phyloP scores from a whole-genome alignment of 2,329 filamentous ascomycete genomes.

The Fusarium incarnatum region DNA sequence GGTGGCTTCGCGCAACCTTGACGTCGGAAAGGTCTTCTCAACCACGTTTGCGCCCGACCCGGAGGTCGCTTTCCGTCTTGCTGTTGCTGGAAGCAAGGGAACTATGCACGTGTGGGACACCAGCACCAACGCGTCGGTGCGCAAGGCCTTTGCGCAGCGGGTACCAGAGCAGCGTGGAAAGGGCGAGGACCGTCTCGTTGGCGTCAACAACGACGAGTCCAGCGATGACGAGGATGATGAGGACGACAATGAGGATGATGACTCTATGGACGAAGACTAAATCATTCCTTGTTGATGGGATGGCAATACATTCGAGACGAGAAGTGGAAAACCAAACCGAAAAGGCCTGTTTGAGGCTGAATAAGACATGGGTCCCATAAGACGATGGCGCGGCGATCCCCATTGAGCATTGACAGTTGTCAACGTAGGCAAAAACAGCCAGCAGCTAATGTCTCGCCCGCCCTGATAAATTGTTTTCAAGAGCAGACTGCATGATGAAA shows the following conservation, averaged over 20 bases:
- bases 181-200: conserved; percentile 81
- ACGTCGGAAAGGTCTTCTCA: conserved; percentile 94
- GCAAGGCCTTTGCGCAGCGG: conserved; percentile 82
- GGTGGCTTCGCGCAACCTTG: conserved; percentile 90
- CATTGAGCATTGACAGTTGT: conserved; percentile 22
- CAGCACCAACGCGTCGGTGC: conserved; percentile 87
- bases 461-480: conserved; percentile 1
- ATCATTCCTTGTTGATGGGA: conserved; percentile 12
- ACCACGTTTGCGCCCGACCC: conserved; percentile 89
- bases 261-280: conserved; percentile 69
- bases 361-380: conserved; percentile 30
- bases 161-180: conserved; percentile 67
- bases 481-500: conserved; percentile 32
- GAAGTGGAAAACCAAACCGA: conserved; percentile 6
- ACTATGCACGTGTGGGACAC: conserved; percentile 96
- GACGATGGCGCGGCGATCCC: conserved; percentile 15
- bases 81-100: conserved; percentile 94
- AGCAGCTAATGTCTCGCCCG: conserved; percentile 26
- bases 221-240: conserved; percentile 68
- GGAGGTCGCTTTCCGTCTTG: conserved; percentile 90
- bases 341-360: conserved; percentile 10
- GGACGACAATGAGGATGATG: conserved; percentile 62
- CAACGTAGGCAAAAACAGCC: conserved; percentile 12
- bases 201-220: conserved; percentile 75
- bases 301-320: conserved; percentile 17